Evolutionary conservation across 2,329 filamentous ascomycete genomes (phyloP), one percentile per base, ranked within the genome.

Genomic region (Periconia sp.): DNA sequence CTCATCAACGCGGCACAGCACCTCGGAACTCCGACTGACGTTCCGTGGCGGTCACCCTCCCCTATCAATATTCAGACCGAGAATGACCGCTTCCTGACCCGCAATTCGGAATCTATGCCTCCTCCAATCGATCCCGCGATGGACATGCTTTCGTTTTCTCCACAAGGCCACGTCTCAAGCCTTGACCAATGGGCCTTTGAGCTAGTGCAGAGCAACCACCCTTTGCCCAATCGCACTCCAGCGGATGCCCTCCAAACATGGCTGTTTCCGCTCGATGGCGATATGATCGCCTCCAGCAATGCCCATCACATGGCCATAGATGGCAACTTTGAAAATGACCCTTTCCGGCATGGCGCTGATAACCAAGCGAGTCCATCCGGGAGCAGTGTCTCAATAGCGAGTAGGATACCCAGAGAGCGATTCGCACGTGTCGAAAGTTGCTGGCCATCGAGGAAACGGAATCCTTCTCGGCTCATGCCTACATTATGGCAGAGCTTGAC

Each of bases 391-490:
- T 69, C 69, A 0, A 69, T 68, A 44, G 67, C 67, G 16, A 70
- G 66, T 17, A 56, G 61, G 41, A 70, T 71, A 21, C 69, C 69
- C 11, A 56, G 61, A 24, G 67, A 70, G 33, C 60, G 69, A 18
- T 71, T 71, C 40, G 66, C 66, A 13, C 53, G 68, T 44, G 69
- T 71, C 1, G 67, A 70, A 43, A 68, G 55, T 30, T 70, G 67
- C 33, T 71, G 69, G 69, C 66, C 66, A 3, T 63, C 67, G 5
- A 54, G 59, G 18, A 61, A 56, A 42, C 57, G 62, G 9, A 65
- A 59, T 13, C 57, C 58, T 1, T 56, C 57, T 5, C 63, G 63
- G 4, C 32, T 71, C 6, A 67, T 69, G 59, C 63, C 61, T 16
- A 57, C 60, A 17, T 44, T 71, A 9, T 71, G 69, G 69, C 62